These are phyloP conservation scores for Cornus florida DNA, from an alignment of 148 eudicot genomes.

Conservation along the genomic window DNA sequence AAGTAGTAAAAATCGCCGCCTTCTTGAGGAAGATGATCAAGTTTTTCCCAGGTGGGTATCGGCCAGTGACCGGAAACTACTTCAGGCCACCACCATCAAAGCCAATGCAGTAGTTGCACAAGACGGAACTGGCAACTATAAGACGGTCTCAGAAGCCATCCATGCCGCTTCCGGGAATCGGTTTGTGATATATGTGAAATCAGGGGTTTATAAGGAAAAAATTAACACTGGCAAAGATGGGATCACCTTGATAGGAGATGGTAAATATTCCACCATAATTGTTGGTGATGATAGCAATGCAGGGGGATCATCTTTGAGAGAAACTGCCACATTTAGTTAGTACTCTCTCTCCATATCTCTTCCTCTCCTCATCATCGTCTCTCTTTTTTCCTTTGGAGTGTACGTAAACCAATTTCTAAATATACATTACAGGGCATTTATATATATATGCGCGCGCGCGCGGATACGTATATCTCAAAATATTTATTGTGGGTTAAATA, in stretches of 20 bases:
- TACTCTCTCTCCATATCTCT: conserved; percentile 7
- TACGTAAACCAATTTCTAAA: too few relatives aligned
- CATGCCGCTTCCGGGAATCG: conserved; percentile 23
- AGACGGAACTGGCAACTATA: conserved; percentile 24
- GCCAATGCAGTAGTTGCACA: conserved; percentile 27
- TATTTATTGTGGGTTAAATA: too few relatives aligned
- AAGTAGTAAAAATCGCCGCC: background rate
- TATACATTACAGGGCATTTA: too few relatives aligned
- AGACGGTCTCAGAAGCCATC: conserved; percentile 23
- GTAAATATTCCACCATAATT: conserved; percentile 25
- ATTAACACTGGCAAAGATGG: conserved; percentile 24
- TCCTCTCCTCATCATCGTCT: background rate
- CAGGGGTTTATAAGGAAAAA: conserved; percentile 29
- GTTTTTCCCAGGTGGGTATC: conserved; percentile 28
- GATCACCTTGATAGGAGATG: conserved; percentile 32
- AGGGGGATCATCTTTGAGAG: conserved; percentile 12
- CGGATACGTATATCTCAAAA: too few relatives aligned
- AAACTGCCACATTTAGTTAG: conserved; percentile 27
- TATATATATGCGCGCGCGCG: too few relatives aligned
- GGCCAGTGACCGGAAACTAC: conserved; percentile 19
- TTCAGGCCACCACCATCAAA: conserved; percentile 5
- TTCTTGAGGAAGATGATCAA: background rate
- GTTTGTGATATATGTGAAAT: conserved; percentile 25
- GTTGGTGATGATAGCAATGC: conserved; percentile 10
- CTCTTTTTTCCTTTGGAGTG: too few relatives aligned